These are phyloP conservation scores for Nepenthes gracilis DNA, from an alignment of 148 eudicot genomes.

Conservation along the genomic window DNA sequence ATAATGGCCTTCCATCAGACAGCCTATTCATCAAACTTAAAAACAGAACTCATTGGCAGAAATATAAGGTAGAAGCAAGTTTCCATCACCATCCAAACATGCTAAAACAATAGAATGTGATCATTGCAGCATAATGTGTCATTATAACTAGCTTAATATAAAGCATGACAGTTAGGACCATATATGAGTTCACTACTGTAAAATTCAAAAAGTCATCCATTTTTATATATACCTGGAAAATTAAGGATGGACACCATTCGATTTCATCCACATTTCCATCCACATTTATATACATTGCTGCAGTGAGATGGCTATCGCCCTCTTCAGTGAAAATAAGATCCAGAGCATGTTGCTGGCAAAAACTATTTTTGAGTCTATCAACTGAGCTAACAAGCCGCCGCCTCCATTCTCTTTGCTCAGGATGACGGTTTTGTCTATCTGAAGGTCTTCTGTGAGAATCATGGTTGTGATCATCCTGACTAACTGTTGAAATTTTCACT, in stretches of 20 bases:
- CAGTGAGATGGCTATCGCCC: conserved; percentile 81
- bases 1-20: too few species aligned
- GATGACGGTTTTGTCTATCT: conserved; percentile 76
- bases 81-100: too few species aligned
- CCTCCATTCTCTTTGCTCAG: conserved; percentile 97
- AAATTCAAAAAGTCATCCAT: conserved; percentile 1
- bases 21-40: too few species aligned
- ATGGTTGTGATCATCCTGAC: conserved; percentile 49
- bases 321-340: conserved; percentile 95
- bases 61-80: too few species aligned
- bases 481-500: conserved; percentile 53
- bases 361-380: conserved; percentile 87
- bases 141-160: too few species aligned
- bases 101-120: too few species aligned
- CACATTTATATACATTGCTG: conserved; percentile 81
- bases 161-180: not conserved
- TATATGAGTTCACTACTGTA: not conserved
- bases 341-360: conserved; percentile 85
- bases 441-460: conserved; percentile 52
- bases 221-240: conserved; percentile 64
- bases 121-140: too few species aligned
- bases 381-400: conserved; percentile 68
- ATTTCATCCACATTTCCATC: conserved; percentile 71
- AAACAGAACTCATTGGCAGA: too few species aligned
- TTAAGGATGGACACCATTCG: conserved; percentile 82